A percentile compares a stretch with the other conserved stretches of the same genome.
These are phyloP conservation scores for Ilex asprella DNA, from an alignment of 257 asterid species.

Conservation along the genomic window DNA sequence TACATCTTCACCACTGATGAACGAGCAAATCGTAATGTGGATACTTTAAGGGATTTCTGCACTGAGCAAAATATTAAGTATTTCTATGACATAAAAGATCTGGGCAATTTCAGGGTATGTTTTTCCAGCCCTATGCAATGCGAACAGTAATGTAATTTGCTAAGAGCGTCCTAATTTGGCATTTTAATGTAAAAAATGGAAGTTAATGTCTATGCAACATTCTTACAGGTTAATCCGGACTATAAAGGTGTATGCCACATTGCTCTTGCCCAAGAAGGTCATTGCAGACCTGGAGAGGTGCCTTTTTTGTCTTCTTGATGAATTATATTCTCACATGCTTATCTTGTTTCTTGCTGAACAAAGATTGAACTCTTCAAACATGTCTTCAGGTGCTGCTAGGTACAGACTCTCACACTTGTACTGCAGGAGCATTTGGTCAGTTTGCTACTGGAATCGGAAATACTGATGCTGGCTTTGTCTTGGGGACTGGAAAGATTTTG, in stretches of 20 bases:
- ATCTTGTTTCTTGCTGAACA: not conserved
- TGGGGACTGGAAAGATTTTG: constrained; percentile 93
- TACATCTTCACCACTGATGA: constrained; percentile 88
- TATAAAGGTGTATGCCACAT: constrained; percentile 98
- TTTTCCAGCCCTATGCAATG: not conserved
- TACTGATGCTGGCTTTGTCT: constrained; percentile 92
- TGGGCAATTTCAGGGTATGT: constrained; percentile 76
- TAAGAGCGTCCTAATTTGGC: constrained; percentile 5
- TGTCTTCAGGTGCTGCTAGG: constrained; percentile 71
- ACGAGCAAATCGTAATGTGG: constrained; percentile 91
- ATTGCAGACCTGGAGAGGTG: constrained; percentile 98
- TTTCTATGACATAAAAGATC: constrained; percentile 88
- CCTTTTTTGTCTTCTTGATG: not conserved
- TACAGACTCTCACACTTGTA: constrained; percentile 90
- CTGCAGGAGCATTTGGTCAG: constrained; percentile 98
- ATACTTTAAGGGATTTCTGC: constrained; percentile 91
- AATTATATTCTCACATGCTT: not conserved
- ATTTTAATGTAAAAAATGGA: constrained; percentile 1
- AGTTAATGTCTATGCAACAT: constrained; percentile 6
- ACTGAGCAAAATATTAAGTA: constrained; percentile 80
- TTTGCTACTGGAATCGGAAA: constrained; percentile 92
- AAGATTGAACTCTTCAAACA: constrained; percentile 4
- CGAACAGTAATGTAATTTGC: not conserved
- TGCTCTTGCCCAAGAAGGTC: constrained; percentile 99
- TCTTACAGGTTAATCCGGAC: constrained; percentile 86